phyloP scores from a whole-genome alignment of 805 yeast species.

The Suhomyces faveliae region DNA sequence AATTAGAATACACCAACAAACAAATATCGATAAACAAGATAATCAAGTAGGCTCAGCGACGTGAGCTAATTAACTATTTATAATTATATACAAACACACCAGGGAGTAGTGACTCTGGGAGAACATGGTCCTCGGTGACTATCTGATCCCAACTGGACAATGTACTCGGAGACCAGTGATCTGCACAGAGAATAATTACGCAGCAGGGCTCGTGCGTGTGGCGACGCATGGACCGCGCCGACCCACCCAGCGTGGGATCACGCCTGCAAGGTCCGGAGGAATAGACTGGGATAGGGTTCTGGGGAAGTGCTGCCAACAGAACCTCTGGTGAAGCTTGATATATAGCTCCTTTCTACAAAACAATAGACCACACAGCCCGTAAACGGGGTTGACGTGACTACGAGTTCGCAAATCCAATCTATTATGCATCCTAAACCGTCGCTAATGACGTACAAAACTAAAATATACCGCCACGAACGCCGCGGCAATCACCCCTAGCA shows the following conservation, averaged over 20 bases:
- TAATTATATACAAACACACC: too few species aligned
- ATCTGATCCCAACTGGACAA: not conserved
- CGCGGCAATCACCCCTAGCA: slow-evolving; percentile 32
- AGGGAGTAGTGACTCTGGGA: too few species aligned
- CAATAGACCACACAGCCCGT: too few species aligned
- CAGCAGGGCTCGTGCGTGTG: not conserved
- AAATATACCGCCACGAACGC: slow-evolving; percentile 32
- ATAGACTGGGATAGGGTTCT: too few species aligned
- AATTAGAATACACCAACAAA: not conserved
- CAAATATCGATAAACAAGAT: too few species aligned
- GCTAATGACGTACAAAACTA: slow-evolving; percentile 11
- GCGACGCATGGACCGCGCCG: not conserved
- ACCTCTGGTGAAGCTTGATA: too few species aligned
- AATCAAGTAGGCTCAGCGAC: too few species aligned
- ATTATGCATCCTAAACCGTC: not conserved
- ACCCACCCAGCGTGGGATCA: not conserved
- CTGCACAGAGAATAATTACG: not conserved
- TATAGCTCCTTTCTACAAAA: too few species aligned
- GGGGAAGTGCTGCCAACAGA: too few species aligned
- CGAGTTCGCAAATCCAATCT: not conserved
- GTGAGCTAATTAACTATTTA: too few species aligned
- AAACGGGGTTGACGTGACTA: not conserved
- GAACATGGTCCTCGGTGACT: not conserved
- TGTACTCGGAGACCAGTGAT: too few species aligned
- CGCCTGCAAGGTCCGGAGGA: too few species aligned